Percentiles rank a stretch among this genome's conserved stretches.
phyloP scores from a whole-genome alignment of 176 grass and related monocot genomes.

The Ensete ventricosum region DNA sequence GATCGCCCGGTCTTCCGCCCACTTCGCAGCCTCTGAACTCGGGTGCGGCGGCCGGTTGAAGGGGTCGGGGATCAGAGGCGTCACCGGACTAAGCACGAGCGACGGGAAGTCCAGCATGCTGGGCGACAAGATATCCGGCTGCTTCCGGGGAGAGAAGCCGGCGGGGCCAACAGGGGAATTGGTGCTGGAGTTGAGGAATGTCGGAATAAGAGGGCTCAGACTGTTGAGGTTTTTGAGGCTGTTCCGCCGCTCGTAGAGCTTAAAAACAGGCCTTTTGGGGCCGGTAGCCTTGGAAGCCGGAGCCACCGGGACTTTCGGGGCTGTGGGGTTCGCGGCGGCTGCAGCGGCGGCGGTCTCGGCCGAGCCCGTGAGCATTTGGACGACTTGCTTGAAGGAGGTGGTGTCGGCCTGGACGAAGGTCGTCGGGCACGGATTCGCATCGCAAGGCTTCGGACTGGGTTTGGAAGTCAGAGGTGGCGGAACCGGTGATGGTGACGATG shows the following conservation, averaged over 20 bases:
- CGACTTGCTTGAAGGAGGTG: conserved; percentile 22
- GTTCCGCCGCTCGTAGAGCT: conserved; percentile 76
- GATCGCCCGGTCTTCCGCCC: conserved; percentile 89
- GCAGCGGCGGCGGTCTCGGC: conserved; percentile 49
- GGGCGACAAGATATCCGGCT: conserved; percentile 51
- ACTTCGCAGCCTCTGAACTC: conserved; percentile 43
- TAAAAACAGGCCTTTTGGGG: conserved; percentile 61
- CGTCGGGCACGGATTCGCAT: conserved; percentile 5
- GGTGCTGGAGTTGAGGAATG: conserved; percentile 1
- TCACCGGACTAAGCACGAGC: conserved; percentile 70
- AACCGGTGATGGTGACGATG: not conserved
- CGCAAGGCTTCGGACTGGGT: not conserved
- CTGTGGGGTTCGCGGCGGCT: conserved; percentile 3
- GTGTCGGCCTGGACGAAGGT: conserved; percentile 19
- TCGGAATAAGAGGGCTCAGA: conserved; percentile 52
- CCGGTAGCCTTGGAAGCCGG: conserved; percentile 21
- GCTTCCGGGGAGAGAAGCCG: conserved; percentile 38
- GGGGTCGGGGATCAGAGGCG: conserved; percentile 42
- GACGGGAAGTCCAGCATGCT: conserved; percentile 82
- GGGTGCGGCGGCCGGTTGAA: conserved; percentile 43
- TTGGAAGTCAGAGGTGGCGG: not conserved
- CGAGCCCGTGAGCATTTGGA: conserved; percentile 17
- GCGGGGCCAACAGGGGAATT: conserved; percentile 1
- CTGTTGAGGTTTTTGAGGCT: conserved; percentile 81
- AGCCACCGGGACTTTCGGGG: conserved; percentile 16